Evolutionary conservation across 352 stramenopile genomes (phyloP).

Genomic region (Phytophthora citrophthora): DNA sequence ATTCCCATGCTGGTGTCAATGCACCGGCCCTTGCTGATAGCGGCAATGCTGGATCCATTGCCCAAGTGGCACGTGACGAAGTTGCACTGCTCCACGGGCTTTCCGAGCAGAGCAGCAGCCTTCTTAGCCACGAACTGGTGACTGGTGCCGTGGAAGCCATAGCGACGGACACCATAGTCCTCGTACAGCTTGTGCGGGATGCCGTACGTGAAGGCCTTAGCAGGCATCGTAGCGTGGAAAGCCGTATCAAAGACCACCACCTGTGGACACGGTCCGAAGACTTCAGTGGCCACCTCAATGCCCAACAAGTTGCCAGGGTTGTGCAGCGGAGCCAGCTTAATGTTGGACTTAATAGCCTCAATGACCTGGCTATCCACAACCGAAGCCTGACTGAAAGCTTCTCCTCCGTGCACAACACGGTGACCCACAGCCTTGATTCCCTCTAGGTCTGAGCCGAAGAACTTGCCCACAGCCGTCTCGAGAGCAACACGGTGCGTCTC

Average conservation of each 20-base stretch:
- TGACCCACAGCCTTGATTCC: slow-evolving; percentile 84
- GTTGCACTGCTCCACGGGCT: slow-evolving; percentile 63
- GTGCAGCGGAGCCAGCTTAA: slow-evolving; percentile 81
- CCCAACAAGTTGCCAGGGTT: slow-evolving; percentile 88
- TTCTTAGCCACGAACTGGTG: slow-evolving; percentile 87
- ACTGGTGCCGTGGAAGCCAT: slow-evolving; percentile 92
- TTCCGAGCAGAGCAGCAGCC: slow-evolving; percentile 62
- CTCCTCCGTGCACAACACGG: slow-evolving; percentile 89
- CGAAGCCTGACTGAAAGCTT: slow-evolving; percentile 69
- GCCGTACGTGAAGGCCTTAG: slow-evolving; percentile 83
- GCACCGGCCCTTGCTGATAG: slow-evolving; percentile 73
- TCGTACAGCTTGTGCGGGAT: slow-evolving; percentile 84
- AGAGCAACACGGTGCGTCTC: slow-evolving; percentile 66
- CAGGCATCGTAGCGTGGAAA: slow-evolving; percentile 88
- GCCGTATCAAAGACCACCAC: slow-evolving; percentile 93
- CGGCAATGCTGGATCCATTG: slow-evolving; percentile 87
- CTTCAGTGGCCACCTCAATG: slow-evolving; percentile 80
- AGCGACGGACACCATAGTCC: slow-evolving; percentile 84
- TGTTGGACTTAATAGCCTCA: slow-evolving; percentile 64
- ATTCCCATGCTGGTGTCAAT: slow-evolving; percentile 93
- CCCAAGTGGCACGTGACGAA: slow-evolving; percentile 90
- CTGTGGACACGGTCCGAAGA: slow-evolving; percentile 76
- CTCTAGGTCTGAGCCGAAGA: slow-evolving; percentile 59
- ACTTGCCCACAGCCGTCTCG: slow-evolving; percentile 62
- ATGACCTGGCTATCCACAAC: slow-evolving; percentile 61